Evolutionary conservation across 2,329 filamentous ascomycete species (phyloP).

Genomic region (Bipolaris oryzae): DNA sequence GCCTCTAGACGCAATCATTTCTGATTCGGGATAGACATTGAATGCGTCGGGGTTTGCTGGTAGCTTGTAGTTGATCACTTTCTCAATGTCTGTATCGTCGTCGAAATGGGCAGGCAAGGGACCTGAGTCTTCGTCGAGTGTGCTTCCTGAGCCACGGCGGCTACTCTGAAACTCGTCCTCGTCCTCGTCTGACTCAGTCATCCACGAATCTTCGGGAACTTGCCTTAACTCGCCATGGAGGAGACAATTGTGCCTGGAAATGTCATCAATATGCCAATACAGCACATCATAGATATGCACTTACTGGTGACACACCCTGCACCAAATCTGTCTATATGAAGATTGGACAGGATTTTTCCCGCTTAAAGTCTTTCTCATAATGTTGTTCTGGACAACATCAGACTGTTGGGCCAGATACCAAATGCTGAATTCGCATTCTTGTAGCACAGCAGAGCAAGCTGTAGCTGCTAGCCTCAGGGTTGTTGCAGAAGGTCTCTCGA

Average conservation of each 20-base stretch:
- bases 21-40: slow-evolving; percentile 5
- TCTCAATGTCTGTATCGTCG: slow-evolving; percentile 30
- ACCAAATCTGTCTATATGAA: slow-evolving; percentile 29
- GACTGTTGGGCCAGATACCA: slow-evolving; percentile 51
- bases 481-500: slow-evolving; percentile 31
- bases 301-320: slow-evolving; percentile 44
- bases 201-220: slow-evolving; percentile 19
- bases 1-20: slow-evolving; percentile 2
- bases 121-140: neutral
- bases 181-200: slow-evolving; percentile 7
- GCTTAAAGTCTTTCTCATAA: slow-evolving; percentile 9
- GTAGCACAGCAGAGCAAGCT: slow-evolving; percentile 47
- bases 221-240: slow-evolving; percentile 52
- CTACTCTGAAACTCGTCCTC: slow-evolving; percentile 9
- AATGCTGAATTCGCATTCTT: slow-evolving; percentile 45
- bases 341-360: slow-evolving; percentile 13
- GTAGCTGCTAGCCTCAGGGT: slow-evolving; percentile 42
- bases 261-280: slow-evolving; percentile 3
- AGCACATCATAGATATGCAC: slow-evolving; percentile 4
- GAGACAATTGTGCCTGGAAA: slow-evolving; percentile 45
- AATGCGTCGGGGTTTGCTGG: slow-evolving; percentile 23
- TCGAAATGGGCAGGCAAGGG: slow-evolving; percentile 18
- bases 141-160: slow-evolving; percentile 5
- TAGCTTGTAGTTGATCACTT: slow-evolving; percentile 34
- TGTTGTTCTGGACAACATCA: slow-evolving; percentile 16